Evolutionary conservation across 2,329 filamentous ascomycete genomes (phyloP).

Genomic region (Xylariaceae sp.): DNA sequence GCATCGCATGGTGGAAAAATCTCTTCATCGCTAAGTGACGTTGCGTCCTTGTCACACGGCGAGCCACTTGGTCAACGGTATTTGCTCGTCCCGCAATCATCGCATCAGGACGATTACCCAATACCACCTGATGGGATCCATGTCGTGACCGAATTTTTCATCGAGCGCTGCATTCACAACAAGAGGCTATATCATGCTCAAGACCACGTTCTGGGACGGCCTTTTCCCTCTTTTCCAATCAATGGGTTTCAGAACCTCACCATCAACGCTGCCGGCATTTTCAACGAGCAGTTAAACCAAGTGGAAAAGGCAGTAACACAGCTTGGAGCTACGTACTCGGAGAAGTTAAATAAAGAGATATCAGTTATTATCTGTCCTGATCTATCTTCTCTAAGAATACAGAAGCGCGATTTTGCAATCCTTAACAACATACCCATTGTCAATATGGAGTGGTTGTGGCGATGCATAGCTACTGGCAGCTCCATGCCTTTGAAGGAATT

Average conservation of each 20-base stretch:
- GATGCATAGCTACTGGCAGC: constrained; percentile 63
- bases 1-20: constrained; percentile 47
- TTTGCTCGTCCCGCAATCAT: constrained; percentile 54
- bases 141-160: constrained; percentile 84
- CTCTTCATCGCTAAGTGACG: constrained; percentile 42
- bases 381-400: constrained; percentile 55
- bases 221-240: constrained; percentile 70
- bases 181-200: constrained; percentile 69
- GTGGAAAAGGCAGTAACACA: constrained; percentile 73
- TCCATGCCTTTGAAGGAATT: constrained; percentile 45
- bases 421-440: constrained; percentile 81
- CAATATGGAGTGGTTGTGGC: constrained; percentile 78
- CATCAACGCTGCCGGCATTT: constrained; percentile 80
- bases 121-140: constrained; percentile 39
- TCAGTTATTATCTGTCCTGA: constrained; percentile 75
- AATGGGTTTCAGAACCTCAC: constrained; percentile 65
- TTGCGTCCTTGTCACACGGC: constrained; percentile 27
- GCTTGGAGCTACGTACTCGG: constrained; percentile 77
- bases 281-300: constrained; percentile 80
- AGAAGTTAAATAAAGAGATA: constrained; percentile 68
- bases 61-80: constrained; percentile 41
- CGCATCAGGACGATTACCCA: constrained; percentile 46
- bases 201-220: constrained; percentile 70
- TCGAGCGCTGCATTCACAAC: constrained; percentile 81
- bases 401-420: constrained; percentile 76